Percentiles rank a stretch among this genome's conserved stretches.
phyloP scores from a whole-genome alignment of 1,284 basidiomycete species.

The Boletus albobrunnescens region DNA sequence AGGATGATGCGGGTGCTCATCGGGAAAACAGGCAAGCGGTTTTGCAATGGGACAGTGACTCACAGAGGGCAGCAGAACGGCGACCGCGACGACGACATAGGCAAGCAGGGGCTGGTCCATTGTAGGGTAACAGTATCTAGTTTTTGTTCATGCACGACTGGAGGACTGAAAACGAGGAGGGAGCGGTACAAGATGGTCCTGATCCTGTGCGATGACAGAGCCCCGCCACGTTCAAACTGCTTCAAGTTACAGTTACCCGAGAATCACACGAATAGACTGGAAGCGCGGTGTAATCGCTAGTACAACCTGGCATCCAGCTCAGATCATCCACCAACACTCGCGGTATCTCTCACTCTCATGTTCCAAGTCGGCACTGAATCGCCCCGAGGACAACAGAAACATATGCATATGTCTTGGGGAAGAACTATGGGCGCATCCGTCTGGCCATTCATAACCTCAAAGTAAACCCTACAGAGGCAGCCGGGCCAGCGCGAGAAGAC shows the following conservation, averaged over 20 bases:
- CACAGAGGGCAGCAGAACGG: slow-evolving; percentile 27
- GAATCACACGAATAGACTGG: too few relatives aligned
- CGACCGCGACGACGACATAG: slow-evolving; percentile 16
- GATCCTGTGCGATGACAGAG: not conserved
- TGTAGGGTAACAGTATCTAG: not conserved
- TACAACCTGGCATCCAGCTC: slow-evolving; percentile 39
- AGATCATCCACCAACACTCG: slow-evolving; percentile 35
- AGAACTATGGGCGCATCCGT: not conserved
- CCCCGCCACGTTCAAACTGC: not conserved
- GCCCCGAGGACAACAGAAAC: too few relatives aligned
- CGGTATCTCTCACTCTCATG: slow-evolving; percentile 39
- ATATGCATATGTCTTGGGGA: slow-evolving; percentile 42
- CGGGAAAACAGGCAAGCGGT: slow-evolving; percentile 28
- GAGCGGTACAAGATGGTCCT: not conserved
- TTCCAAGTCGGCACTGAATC: slow-evolving; percentile 17
- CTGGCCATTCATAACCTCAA: slow-evolving; percentile 32
- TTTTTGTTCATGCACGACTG: slow-evolving; percentile 12
- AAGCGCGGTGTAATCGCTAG: too few relatives aligned
- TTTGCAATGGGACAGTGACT: slow-evolving; percentile 16
- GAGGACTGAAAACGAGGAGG: not conserved
- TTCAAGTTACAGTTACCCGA: too few relatives aligned
- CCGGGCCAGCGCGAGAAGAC: slow-evolving; percentile 55
- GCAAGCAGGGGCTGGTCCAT: slow-evolving; percentile 30
- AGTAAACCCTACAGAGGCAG: slow-evolving; percentile 54
- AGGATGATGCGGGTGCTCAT: slow-evolving; percentile 79